Conservation (phyloP, 177 flowering plant species). For the Vitis hybrid region DNA sequence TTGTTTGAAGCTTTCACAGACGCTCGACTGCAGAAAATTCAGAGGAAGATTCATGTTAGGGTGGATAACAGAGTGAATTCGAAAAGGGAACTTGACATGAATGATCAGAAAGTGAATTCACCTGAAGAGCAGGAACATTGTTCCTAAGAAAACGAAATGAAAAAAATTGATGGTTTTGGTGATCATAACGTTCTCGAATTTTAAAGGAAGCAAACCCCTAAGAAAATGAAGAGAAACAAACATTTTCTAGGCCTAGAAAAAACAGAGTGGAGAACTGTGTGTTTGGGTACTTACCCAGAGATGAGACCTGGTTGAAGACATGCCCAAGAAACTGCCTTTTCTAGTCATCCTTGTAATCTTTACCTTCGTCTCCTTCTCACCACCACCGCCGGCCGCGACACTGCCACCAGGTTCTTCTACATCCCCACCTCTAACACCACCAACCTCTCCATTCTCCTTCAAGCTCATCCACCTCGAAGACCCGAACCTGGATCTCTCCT, state of each 20-base stretch:
- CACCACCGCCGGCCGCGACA: constrained; percentile 1
- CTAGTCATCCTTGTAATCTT: constrained; percentile 41
- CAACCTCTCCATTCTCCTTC: constrained; percentile 18
- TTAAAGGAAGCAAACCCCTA: too few species aligned
- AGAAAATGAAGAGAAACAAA: too few species aligned
- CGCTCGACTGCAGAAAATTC: constrained; percentile 36
- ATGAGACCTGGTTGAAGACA: constrained; percentile 27
- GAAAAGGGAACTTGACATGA: too few species aligned
- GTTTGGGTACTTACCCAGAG: constrained; percentile 35
- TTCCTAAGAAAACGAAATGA: too few species aligned
- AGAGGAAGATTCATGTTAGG: background rate
- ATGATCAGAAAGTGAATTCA: background rate
- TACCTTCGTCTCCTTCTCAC: constrained; percentile 18
- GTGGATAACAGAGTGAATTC: too few species aligned
- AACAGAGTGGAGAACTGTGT: background rate
- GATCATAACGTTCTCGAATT: too few species aligned
- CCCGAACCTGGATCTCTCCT: constrained; percentile 21
- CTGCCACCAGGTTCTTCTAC: constrained; percentile 2
- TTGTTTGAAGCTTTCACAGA: constrained; percentile 54
- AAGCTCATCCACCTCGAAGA: constrained; percentile 30
- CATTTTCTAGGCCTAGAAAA: too few species aligned
- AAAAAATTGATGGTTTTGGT: too few species aligned
- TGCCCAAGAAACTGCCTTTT: constrained; percentile 25
- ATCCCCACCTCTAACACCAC: constrained; percentile 19
- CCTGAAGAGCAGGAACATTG: too few species aligned